phyloP scores from a whole-genome alignment of 495 filamentous ascomycete species.

The Hypoxylon crocopeplum region DNA sequence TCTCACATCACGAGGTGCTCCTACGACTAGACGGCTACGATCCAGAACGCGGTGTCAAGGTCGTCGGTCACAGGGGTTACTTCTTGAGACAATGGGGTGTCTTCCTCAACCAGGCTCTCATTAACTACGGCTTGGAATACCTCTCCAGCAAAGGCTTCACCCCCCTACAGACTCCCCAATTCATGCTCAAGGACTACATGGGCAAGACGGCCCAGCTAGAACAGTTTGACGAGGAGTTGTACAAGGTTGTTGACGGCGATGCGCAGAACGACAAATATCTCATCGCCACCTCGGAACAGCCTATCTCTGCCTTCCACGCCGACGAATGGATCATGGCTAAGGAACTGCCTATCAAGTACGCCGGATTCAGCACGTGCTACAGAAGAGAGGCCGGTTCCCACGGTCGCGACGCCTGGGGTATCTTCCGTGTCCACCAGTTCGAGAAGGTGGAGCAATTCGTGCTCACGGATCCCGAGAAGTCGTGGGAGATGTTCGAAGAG shows the following conservation, averaged over 20 bases:
- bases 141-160: constrained; percentile 78
- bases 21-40: constrained; percentile 89
- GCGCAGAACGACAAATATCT: constrained; percentile 92
- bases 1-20: constrained; percentile 96
- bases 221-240: constrained; percentile 96
- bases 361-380: constrained; percentile 93
- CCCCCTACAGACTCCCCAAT: constrained; percentile 90
- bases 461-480: constrained; percentile 91
- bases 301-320: constrained; percentile 88
- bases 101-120: constrained; percentile 89
- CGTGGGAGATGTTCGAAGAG: constrained; percentile 89
- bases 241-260: constrained; percentile 92
- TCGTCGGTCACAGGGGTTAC: constrained; percentile 95
- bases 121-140: constrained; percentile 94
- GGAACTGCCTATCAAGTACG: constrained; percentile 78
- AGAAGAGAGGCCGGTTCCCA: constrained; percentile 92
- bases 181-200: constrained; percentile 97
- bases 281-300: constrained; percentile 96
- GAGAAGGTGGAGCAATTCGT: constrained; percentile 99
- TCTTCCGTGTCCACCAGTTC: constrained; percentile 98
- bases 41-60: constrained; percentile 89
- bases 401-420: constrained; percentile 96
- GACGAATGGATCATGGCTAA: constrained; percentile 89
- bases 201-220: constrained; percentile 98
- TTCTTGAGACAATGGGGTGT: constrained; percentile 89